A percentile compares a stretch with the other conserved stretches of the same genome.
Conservation (phyloP, 2,329 filamentous ascomycete species). For the Stagonosporopsis chrysanthemi region DNA sequence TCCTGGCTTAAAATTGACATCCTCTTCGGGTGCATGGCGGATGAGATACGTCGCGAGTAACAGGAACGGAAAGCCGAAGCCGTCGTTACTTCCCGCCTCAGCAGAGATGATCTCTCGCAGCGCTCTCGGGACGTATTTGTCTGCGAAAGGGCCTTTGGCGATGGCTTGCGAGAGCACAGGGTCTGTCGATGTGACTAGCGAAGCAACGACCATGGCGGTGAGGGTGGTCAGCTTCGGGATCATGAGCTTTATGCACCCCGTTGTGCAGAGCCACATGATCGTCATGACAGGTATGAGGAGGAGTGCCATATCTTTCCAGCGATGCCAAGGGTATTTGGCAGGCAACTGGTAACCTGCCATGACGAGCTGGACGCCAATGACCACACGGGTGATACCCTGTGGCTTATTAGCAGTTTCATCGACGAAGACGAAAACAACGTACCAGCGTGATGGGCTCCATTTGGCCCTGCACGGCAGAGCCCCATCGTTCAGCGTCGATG, state of each 20-base stretch:
- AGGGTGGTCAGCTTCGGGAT: constrained; percentile 62
- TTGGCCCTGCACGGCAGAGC: constrained; percentile 42
- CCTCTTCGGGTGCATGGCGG: constrained; percentile 57
- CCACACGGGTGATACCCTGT: constrained; percentile 63
- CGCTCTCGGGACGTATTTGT: constrained; percentile 66
- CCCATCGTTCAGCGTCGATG: constrained; percentile 55
- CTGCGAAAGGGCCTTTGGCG: constrained; percentile 68
- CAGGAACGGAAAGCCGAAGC: constrained; percentile 68
- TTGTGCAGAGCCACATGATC: constrained; percentile 67
- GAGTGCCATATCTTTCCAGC: constrained; percentile 63
- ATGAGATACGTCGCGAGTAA: constrained; percentile 65
- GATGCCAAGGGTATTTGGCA: constrained; percentile 60
- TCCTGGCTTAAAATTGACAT: constrained; percentile 34
- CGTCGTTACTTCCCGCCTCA: constrained; percentile 69
- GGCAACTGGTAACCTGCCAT: constrained; percentile 70
- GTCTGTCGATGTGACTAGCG: constrained; percentile 68
- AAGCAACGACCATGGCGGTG: constrained; percentile 63
- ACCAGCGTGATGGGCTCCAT: constrained; percentile 54
- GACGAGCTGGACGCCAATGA: constrained; percentile 69
- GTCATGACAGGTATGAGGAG: constrained; percentile 68
- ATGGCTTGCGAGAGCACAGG: constrained; percentile 69
- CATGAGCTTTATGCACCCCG: constrained; percentile 62
- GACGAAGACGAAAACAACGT: constrained; percentile 10
- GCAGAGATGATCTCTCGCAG: constrained; percentile 69
- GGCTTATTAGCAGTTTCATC: background rate